A percentile compares a stretch with the other conserved stretches of the same genome.
Evolutionary conservation across 345 rosid species (phyloP).

Genomic region (Physaria fendleri): DNA sequence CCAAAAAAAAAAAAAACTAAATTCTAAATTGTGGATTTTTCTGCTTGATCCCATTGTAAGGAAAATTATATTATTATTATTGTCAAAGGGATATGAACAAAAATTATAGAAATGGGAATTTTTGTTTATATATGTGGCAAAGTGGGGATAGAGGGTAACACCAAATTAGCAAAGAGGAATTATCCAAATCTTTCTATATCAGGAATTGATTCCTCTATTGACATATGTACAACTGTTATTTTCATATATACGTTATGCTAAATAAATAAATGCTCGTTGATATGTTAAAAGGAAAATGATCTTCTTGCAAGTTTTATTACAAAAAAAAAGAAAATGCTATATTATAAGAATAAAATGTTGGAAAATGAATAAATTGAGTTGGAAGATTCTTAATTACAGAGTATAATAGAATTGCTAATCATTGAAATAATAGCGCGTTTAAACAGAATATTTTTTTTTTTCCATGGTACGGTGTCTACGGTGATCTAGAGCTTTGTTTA

Average conservation of each 20-base stretch:
- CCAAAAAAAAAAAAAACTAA: no score
- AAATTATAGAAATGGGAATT: neutral
- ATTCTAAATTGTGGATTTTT: no score
- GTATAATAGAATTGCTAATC: slow-evolving; percentile 18
- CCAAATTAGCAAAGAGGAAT: neutral
- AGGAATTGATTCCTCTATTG: slow-evolving; percentile 1
- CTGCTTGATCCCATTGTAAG: neutral
- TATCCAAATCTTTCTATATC: slow-evolving; percentile 12
- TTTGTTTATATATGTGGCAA: neutral
- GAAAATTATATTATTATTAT: no score
- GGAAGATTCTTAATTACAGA: slow-evolving; percentile 15
- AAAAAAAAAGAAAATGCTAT: neutral
- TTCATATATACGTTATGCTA: neutral
- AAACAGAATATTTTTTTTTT: slow-evolving; percentile 8
- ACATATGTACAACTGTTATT: slow-evolving; percentile 3
- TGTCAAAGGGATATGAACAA: no score
- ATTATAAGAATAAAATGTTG: slow-evolving; percentile 12
- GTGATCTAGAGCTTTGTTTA: slow-evolving; percentile 18
- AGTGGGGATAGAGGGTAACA: neutral
- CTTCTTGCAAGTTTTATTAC: neutral
- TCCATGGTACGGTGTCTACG: slow-evolving; percentile 28
- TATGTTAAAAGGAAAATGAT: neutral
- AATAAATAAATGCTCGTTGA: neutral
- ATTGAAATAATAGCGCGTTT: slow-evolving; percentile 26
- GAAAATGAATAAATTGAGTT: slow-evolving; percentile 10